These are phyloP conservation scores for Simmondsia chinensis DNA, from an alignment of 148 eudicot species.

Conservation along the genomic window DNA sequence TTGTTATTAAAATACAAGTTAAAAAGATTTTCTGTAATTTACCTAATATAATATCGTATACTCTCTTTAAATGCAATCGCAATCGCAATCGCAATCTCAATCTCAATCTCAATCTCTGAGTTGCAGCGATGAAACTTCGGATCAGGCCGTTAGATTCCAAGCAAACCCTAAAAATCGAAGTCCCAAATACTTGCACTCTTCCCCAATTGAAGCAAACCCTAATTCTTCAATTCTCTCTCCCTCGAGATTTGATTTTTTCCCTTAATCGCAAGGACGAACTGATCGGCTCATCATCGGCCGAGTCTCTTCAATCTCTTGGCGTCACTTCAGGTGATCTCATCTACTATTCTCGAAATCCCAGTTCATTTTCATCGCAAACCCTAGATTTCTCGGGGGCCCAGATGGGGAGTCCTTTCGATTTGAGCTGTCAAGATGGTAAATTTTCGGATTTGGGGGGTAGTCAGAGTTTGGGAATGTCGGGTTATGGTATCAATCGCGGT, in stretches of 20 bases:
- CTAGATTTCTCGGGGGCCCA: constrained; percentile 13
- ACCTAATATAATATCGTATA: too few species aligned
- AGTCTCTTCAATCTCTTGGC: constrained; percentile 53
- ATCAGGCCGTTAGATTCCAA: constrained; percentile 53
- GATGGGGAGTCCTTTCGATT: neutral
- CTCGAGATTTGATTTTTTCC: constrained; percentile 39
- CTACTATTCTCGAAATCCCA: constrained; percentile 34
- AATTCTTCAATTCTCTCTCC: constrained; percentile 17
- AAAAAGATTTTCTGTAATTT: too few species aligned
- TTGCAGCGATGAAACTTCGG: constrained; percentile 60
- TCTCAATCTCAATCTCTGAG: too few species aligned
- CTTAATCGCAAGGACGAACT: constrained; percentile 75
- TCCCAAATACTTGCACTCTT: constrained; percentile 35
- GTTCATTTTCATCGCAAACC: constrained; percentile 24
- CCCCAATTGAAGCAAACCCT: constrained; percentile 38
- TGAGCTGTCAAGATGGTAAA: neutral
- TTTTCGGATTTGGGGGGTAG: neutral
- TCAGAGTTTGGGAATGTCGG: neutral
- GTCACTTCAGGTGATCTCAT: constrained; percentile 73
- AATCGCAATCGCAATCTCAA: too few species aligned
- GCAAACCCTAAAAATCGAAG: constrained; percentile 47
- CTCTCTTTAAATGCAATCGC: too few species aligned
- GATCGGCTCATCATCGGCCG: constrained; percentile 17
- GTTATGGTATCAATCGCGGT: neutral
- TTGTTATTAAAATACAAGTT: too few species aligned